A percentile compares a stretch with the other conserved stretches of the same genome.
Evolutionary conservation across 371 early-diverging fungal species (phyloP).

Genomic region (Mortierella sp.): DNA sequence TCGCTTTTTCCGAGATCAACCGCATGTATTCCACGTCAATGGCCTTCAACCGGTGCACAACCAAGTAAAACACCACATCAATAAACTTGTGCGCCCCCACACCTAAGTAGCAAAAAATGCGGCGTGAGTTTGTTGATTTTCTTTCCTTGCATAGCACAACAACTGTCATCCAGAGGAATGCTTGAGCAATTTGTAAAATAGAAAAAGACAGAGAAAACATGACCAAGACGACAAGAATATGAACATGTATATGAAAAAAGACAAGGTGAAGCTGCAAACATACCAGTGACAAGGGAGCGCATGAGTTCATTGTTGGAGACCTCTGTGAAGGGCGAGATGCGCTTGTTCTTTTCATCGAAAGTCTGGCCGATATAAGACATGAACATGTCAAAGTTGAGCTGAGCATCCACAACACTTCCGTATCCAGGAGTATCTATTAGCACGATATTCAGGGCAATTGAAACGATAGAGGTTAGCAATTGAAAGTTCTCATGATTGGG

Average conservation of each 20-base stretch:
- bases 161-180: not conserved
- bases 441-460: not conserved
- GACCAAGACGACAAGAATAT: not conserved
- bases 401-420: conserved; percentile 55
- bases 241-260: not conserved
- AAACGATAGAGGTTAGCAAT: too few relatives aligned
- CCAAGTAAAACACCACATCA: conserved; percentile 78
- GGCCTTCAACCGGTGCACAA: conserved; percentile 74
- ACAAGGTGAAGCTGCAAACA: not conserved
- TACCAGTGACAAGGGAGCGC: conserved; percentile 57
- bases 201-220: not conserved
- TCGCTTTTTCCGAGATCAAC: conserved; percentile 67
- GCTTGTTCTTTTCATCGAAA: conserved; percentile 55
- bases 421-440: conserved; percentile 51
- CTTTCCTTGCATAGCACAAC: not conserved
- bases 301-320: conserved; percentile 54
- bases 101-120: conserved; percentile 12
- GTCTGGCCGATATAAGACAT: conserved; percentile 48
- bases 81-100: conserved; percentile 69
- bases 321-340: conserved; percentile 52
- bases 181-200: not conserved
- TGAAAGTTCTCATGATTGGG: too few relatives aligned
- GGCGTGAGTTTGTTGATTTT: not conserved
- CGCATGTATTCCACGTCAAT: conserved; percentile 85
- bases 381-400: conserved; percentile 50